Conservation (phyloP, 768 basidiomycete species). For the Mycena alexandri region DNA sequence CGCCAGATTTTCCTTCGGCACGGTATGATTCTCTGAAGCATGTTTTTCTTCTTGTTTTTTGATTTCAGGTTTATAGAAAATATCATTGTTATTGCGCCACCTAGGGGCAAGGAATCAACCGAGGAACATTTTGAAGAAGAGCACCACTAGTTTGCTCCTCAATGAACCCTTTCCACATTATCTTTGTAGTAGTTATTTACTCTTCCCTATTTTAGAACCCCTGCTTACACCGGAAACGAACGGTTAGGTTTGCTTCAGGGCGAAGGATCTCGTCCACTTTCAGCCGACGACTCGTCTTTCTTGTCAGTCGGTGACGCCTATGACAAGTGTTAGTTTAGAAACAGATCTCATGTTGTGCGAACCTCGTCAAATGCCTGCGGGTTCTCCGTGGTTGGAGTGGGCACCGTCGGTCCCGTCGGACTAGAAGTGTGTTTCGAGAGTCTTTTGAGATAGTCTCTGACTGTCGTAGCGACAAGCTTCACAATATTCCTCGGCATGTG, state of each 20-base stretch:
- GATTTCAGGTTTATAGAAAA: constrained; percentile 55
- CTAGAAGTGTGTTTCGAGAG: constrained; percentile 55
- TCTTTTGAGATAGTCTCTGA: constrained; percentile 80
- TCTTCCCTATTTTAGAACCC: background rate
- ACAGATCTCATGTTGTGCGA: too few relatives aligned
- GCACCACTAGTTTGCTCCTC: constrained; percentile 41
- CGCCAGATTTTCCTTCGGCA: constrained; percentile 88
- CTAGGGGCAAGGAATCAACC: constrained; percentile 4
- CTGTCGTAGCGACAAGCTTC: constrained; percentile 73
- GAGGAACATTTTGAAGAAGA: constrained; percentile 13
- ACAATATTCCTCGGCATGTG: background rate
- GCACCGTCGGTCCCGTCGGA: constrained; percentile 47
- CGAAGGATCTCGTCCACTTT: background rate
- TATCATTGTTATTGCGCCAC: constrained; percentile 59
- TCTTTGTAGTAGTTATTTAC: constrained; percentile 24
- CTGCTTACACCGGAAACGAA: too few relatives aligned
- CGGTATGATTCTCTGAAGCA: constrained; percentile 57
- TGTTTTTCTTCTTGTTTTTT: constrained; percentile 1
- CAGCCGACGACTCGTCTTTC: constrained; percentile 3
- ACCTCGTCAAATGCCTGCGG: background rate
- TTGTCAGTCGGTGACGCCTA: background rate
- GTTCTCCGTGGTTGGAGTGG: constrained; percentile 43
- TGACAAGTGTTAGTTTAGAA: background rate
- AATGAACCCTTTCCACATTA: constrained; percentile 22
- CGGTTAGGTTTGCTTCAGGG: background rate